phyloP scores from a whole-genome alignment of 1,284 basidiomycete species.

The Pisolithus thermaeus region DNA sequence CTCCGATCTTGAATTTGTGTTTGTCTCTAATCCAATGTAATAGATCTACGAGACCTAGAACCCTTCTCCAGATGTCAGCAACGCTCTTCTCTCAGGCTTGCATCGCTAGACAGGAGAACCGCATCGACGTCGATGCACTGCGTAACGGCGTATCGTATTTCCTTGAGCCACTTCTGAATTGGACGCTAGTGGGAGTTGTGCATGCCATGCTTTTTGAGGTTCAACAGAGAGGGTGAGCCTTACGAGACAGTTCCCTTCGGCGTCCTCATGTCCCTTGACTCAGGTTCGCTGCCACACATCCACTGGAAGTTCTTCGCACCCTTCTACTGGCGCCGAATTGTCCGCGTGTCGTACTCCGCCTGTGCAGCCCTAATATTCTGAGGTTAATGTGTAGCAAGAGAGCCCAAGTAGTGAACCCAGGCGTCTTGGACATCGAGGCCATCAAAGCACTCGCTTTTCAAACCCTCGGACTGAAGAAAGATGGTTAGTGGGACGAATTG shows the following conservation, averaged over 20 bases:
- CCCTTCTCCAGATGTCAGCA: slow-evolving; percentile 58
- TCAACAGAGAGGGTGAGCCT: slow-evolving; percentile 47
- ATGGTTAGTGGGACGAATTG: slow-evolving; percentile 30
- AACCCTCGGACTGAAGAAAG: slow-evolving; percentile 36
- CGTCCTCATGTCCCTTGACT: background rate
- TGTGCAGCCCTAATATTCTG: slow-evolving; percentile 56
- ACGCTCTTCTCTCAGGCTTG: slow-evolving; percentile 63
- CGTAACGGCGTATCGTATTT: slow-evolving; percentile 75
- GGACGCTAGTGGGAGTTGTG: slow-evolving; percentile 73
- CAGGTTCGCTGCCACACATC: slow-evolving; percentile 35
- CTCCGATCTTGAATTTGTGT: background rate
- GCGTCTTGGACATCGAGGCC: slow-evolving; percentile 35
- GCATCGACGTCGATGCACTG: slow-evolving; percentile 60
- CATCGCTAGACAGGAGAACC: slow-evolving; percentile 37
- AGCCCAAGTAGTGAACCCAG: slow-evolving; percentile 22
- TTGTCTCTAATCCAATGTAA: slow-evolving; percentile 6
- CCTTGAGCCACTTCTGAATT: slow-evolving; percentile 61
- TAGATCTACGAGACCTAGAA: slow-evolving; percentile 66
- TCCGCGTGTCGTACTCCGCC: slow-evolving; percentile 55
- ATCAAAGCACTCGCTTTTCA: slow-evolving; percentile 40
- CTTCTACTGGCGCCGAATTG: slow-evolving; percentile 59
- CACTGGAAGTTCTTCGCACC: slow-evolving; percentile 60
- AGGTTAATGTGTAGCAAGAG: slow-evolving; percentile 43
- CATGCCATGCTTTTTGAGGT: slow-evolving; percentile 58
- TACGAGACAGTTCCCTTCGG: background rate